Conservation (phyloP, 1,284 basidiomycete species). For the Exobasidium rhododendri region DNA sequence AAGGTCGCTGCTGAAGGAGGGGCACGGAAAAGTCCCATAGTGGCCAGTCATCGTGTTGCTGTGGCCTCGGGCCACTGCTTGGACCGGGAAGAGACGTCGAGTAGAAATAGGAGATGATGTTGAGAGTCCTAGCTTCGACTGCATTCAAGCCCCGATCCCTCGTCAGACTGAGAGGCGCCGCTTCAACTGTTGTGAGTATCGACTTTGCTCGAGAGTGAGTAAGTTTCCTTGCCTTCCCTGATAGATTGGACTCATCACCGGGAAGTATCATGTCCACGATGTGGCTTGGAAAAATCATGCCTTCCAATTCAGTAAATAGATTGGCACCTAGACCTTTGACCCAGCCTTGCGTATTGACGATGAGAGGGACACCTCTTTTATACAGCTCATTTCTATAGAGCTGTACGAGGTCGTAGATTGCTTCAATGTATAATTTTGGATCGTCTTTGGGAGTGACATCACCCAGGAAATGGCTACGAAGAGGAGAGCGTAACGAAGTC, state of each 20-base stretch:
- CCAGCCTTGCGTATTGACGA: slow-evolving; percentile 98
- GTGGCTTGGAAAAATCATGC: slow-evolving; percentile 65
- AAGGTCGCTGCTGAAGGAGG: slow-evolving; percentile 58
- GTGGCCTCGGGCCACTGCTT: slow-evolving; percentile 43
- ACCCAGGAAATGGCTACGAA: slow-evolving; percentile 79
- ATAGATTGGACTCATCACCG: slow-evolving; percentile 24
- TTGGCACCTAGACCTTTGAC: slow-evolving; percentile 87
- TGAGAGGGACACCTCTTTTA: slow-evolving; percentile 62
- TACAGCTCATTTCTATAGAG: slow-evolving; percentile 59
- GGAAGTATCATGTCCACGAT: slow-evolving; percentile 52
- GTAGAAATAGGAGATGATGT: slow-evolving; percentile 22
- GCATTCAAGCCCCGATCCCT: neutral
- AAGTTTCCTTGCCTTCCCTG: slow-evolving; percentile 18
- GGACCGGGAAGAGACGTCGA: slow-evolving; percentile 32
- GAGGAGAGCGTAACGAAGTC: slow-evolving; percentile 62
- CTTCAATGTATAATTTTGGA: slow-evolving; percentile 74
- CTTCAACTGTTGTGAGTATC: neutral
- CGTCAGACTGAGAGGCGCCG: neutral
- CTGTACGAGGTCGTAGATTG: slow-evolving; percentile 68
- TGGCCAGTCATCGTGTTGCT: slow-evolving; percentile 47
- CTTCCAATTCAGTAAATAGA: slow-evolving; percentile 69
- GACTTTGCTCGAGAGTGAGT: slow-evolving; percentile 14
- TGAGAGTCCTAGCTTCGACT: neutral
- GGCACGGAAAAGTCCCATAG: slow-evolving; percentile 71
- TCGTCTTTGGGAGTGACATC: slow-evolving; percentile 72